A percentile compares a stretch with the other conserved stretches of the same genome.
Evolutionary conservation across 306 rosid genomes (phyloP).

Genomic region (Abrus pulchellus): DNA sequence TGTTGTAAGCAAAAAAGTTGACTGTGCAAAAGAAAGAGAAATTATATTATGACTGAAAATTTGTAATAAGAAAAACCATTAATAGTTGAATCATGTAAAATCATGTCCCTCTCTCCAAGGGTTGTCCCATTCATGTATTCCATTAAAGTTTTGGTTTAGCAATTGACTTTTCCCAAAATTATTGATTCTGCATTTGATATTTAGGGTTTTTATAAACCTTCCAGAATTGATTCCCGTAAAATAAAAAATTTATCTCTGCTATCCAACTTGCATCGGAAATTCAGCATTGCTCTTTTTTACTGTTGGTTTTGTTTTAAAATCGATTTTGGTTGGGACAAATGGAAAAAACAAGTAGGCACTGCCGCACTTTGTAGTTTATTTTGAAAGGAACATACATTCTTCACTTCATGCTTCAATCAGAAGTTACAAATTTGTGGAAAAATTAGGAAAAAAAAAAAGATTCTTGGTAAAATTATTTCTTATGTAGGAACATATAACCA

Average conservation of each 20-base stretch:
- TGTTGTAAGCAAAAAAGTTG: background rate
- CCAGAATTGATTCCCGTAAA: too few species aligned
- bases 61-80: background rate
- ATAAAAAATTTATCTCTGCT: too few species aligned
- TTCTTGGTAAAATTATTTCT: slow-evolving; percentile 22
- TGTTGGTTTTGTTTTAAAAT: too few species aligned
- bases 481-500: background rate
- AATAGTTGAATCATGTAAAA: background rate
- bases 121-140: slow-evolving; percentile 13
- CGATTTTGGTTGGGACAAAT: too few species aligned
- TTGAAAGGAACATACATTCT: slow-evolving; percentile 21
- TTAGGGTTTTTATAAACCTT: background rate
- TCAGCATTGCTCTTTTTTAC: too few species aligned
- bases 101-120: background rate
- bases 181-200: slow-evolving; percentile 28
- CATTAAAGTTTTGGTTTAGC: slow-evolving; percentile 1
- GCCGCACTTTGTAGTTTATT: background rate
- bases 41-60: slow-evolving; percentile 12
- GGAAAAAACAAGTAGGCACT: too few species aligned
- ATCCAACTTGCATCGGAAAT: too few species aligned
- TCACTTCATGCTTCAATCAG: background rate
- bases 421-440: slow-evolving; percentile 3
- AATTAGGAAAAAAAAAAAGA: background rate
- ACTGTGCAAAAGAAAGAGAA: background rate
- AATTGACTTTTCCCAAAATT: slow-evolving; percentile 8